phyloP scores from a whole-genome alignment of 2,329 filamentous ascomycete species.

The Cylindrodendrum hubeiense region DNA sequence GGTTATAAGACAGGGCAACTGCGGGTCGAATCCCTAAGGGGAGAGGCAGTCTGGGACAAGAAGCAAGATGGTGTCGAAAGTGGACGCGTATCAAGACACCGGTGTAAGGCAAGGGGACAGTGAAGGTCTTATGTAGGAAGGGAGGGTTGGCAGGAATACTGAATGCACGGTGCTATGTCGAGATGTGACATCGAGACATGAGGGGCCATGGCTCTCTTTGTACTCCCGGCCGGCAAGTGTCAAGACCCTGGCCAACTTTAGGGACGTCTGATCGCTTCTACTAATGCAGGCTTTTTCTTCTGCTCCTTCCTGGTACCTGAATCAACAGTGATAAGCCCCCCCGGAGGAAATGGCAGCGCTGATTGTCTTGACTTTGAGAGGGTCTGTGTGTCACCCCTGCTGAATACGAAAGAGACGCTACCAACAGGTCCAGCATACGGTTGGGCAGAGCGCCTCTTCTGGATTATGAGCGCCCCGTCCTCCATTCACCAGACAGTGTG shows the following conservation, averaged over 20 bases:
- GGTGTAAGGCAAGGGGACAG: conserved; percentile 39
- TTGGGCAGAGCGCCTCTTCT: conserved; percentile 36
- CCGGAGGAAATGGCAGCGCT: conserved; percentile 43
- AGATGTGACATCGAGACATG: conserved; percentile 39
- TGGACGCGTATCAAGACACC: conserved; percentile 29
- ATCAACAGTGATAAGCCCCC: conserved; percentile 44
- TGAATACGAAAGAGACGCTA: conserved; percentile 38
- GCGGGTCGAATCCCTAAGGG: conserved; percentile 17
- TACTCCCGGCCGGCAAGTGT: conserved; percentile 42
- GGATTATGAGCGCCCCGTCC: conserved; percentile 25
- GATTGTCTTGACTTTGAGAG: conserved; percentile 49
- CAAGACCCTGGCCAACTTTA: conserved; percentile 40
- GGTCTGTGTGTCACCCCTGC: conserved; percentile 52
- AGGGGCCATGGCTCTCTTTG: conserved; percentile 48
- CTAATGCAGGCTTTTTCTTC: conserved; percentile 46
- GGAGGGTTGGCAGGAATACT: conserved; percentile 38
- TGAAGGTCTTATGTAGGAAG: conserved; percentile 41
- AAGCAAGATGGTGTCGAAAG: conserved; percentile 26
- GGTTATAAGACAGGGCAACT: conserved; percentile 33
- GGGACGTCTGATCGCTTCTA: conserved; percentile 35
- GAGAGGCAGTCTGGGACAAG: background rate
- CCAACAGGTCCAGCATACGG: conserved; percentile 41
- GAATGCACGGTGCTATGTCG: conserved; percentile 36
- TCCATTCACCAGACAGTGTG: conserved; percentile 37
- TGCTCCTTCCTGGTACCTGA: conserved; percentile 47